Percentiles rank a stretch among this genome's conserved stretches.
These are phyloP conservation scores for Colletotrichum sidae DNA, from an alignment of 2,329 filamentous ascomycete species.

Conservation along the genomic window DNA sequence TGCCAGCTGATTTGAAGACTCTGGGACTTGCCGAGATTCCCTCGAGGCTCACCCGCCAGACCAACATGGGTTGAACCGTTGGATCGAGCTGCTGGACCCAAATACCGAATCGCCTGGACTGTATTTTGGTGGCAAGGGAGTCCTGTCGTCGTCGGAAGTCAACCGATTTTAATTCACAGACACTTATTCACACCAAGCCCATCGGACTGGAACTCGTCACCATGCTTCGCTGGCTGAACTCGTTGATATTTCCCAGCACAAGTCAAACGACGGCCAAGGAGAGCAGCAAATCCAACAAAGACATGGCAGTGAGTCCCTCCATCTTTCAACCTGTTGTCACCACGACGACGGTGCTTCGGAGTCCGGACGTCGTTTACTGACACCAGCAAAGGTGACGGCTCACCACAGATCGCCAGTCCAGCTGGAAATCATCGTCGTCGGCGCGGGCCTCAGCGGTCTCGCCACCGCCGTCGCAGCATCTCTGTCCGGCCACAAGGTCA, in stretches of 20 bases:
- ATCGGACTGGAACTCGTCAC: background rate
- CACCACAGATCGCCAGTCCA: constrained; percentile 22
- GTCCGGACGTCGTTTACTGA: background rate
- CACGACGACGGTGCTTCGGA: background rate
- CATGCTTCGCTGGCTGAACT: constrained; percentile 18
- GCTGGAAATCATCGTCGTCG: constrained; percentile 54
- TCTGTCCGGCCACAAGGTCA: constrained; percentile 53
- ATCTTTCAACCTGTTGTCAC: background rate
- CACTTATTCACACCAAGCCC: background rate
- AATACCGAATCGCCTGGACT: background rate
- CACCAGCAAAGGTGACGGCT: constrained; percentile 2
- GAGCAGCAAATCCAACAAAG: background rate
- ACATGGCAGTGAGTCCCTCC: constrained; percentile 8
- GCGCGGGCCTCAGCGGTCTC: constrained; percentile 56
- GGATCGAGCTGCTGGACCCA: constrained; percentile 19
- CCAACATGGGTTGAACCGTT: constrained; percentile 26
- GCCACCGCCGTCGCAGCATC: constrained; percentile 52
- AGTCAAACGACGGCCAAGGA: background rate
- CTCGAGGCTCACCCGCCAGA: too few species aligned
- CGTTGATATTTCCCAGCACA: constrained; percentile 1
- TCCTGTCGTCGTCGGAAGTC: background rate
- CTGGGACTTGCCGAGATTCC: too few species aligned
- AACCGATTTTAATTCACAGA: background rate
- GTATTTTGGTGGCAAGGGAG: background rate
- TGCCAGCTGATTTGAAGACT: background rate